A percentile compares a stretch with the other conserved stretches of the same genome.
Evolutionary conservation across 148 eudicot genomes (phyloP).

Genomic region (Rhododendron ferrugineum): DNA sequence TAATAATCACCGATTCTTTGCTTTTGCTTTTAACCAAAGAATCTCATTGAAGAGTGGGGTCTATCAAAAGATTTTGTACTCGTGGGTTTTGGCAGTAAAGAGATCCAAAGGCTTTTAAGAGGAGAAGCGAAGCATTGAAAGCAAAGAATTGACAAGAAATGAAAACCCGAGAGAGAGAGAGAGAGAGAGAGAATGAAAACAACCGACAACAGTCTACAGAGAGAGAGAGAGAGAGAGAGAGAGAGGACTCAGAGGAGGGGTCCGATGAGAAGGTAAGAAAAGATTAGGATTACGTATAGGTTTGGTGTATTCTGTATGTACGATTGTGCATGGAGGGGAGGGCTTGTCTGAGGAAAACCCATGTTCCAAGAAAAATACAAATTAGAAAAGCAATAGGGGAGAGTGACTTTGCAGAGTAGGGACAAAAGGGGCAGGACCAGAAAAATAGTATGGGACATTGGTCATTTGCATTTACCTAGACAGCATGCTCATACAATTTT

Average conservation of each 20-base stretch:
- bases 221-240: neutral
- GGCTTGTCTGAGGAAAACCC: conserved; percentile 2
- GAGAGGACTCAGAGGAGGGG: neutral
- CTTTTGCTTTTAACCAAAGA: neutral
- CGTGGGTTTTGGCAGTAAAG: neutral
- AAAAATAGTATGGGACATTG: neutral
- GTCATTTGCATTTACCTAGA: neutral
- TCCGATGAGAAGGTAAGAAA: neutral
- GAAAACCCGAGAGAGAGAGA: neutral
- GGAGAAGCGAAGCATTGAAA: neutral
- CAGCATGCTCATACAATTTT: neutral
- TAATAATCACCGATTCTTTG: conserved; percentile 3
- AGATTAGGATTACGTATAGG: neutral
- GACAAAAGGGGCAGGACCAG: neutral
- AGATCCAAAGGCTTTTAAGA: conserved; percentile 4
- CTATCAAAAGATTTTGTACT: conserved; percentile 6
- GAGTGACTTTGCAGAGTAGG: neutral
- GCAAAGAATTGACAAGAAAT: conserved; percentile 1
- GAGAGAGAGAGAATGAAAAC: neutral
- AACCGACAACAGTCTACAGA: neutral
- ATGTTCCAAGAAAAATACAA: conserved; percentile 7
- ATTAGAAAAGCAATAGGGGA: neutral
- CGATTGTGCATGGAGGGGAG: conserved; percentile 1
- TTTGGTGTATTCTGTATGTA: neutral
- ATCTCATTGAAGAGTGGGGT: conserved; percentile 7